Percentiles rank a stretch among this genome's conserved stretches.
phyloP scores from a whole-genome alignment of 495 filamentous ascomycete species.

The Xylaria telfairii region DNA sequence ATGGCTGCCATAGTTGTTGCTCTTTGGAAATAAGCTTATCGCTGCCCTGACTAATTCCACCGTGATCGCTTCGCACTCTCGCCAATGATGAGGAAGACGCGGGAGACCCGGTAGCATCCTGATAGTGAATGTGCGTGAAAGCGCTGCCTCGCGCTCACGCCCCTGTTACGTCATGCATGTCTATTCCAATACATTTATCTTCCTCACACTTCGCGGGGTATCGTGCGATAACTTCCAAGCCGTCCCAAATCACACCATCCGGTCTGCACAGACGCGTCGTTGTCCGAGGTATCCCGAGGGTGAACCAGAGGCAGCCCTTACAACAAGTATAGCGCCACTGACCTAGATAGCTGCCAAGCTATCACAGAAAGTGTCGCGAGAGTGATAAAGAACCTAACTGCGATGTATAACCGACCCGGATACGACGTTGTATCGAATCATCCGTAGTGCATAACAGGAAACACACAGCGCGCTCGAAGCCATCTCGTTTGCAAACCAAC shows the following conservation, averaged over 20 bases:
- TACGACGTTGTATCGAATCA: conserved; percentile 54
- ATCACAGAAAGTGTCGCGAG: conserved; percentile 28
- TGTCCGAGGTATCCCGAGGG: conserved; percentile 2
- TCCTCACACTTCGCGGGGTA: background rate
- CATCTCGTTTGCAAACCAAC: conserved; percentile 3
- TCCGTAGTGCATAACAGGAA: conserved; percentile 53
- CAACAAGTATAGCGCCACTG: background rate
- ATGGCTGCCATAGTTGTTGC: conserved; percentile 41
- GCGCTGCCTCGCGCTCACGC: background rate
- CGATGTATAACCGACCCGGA: conserved; percentile 55
- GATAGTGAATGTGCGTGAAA: background rate
- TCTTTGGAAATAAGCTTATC: background rate
- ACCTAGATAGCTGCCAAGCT: background rate
- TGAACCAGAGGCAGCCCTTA: background rate
- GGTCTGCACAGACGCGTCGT: background rate
- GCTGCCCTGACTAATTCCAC: background rate
- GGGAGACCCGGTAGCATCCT: background rate
- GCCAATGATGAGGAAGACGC: background rate
- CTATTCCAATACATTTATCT: background rate
- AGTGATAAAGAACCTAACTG: conserved; percentile 59
- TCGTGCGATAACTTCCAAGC: background rate
- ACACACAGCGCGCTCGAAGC: background rate
- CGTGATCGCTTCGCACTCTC: background rate
- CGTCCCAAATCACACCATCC: background rate
- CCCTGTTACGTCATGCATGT: conserved; percentile 6